Evolutionary conservation across 1,139 yeast genomes (phyloP), one percentile per base, ranked within the genome.

Genomic region (Hemisphaericaspora lyxosophila): DNA sequence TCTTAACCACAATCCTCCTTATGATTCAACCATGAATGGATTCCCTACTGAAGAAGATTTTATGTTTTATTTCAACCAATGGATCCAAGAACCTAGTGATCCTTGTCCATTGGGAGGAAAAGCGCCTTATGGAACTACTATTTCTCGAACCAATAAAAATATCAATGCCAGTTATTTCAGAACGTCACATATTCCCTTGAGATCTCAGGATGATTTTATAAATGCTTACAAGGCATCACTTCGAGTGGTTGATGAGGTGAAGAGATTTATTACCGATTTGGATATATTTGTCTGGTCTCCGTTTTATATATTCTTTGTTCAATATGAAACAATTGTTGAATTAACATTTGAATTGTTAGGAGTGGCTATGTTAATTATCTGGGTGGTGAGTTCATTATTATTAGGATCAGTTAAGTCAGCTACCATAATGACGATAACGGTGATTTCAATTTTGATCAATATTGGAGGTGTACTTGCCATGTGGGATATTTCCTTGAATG

Each of bases 101-200:
- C 89, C 94, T 3, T 92, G 98, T 60, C 97, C 97, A 1, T 67
- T 92, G 22, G 97, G 96, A 3, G 98, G 98, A 1, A 85, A 86
- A 53, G 97, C 97, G 0, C 95, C 97, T 0, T 92, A 90, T 54
- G 74, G 85, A 0, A 62, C 68, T 5, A 73, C 94, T 0, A 68
- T 92, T 13, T 59, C 72, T 1, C 39, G 53, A 17, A 62, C 68
- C 13, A 61, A 66, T 0, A 40, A 50, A 8, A 52, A 51, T 1
- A 73, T 90, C 15, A 49, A 57, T 4, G 70, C 94, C 1, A 80
- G 92, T 4, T 73, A 78, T 27, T 86, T 90, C 63, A 67, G 97
- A 46, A 78, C 94, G 0, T 75, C 86, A n/a, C 97, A 92, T 59
- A 61, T 59, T 1, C 94, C 97, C 0, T 67, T 92, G 47, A 71